Base-by-base conservation (phyloP, 805 yeast species). In the Kodamaea sagamina region DNA sequence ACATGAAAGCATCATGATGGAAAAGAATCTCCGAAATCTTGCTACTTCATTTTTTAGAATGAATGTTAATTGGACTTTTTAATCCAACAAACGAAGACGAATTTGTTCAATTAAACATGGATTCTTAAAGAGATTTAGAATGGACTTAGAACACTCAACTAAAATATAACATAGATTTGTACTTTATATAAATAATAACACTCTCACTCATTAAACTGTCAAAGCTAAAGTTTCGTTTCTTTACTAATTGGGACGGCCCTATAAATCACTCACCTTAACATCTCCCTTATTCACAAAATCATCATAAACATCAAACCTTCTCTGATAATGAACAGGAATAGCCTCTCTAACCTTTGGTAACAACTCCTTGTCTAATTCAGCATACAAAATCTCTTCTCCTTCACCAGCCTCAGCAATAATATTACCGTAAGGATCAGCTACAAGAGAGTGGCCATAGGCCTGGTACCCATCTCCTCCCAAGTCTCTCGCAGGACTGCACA, bases 401-500 rank as follows among this genome's bases (percentile, higher is more conserved):
- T 68, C 74, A 3, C 75, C 75, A 4, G 74, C 76, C 48, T 71
- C 76, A 7, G 73, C 74, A 26, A 71, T 57, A 12, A 70, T 57
- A 27, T 62, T 66, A 6, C 76, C 76, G 11, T 38, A 45, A 2
- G 76, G 76, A 51, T 69, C 76, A 26, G 58, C 72, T 4, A 71
- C 74, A 39, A 71, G 58, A 3, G 75, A 69, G 47, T 71, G 76
- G 10, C 76, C 76, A 48, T 62, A 71, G 3, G 76, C 76, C 52
- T 70, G 75, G 53, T 71, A 71, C 2, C 70, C 70, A n/a, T 58
- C 57, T 8, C 74, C 76, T 3, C 36, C 51, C 41, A 72, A 66
- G 59, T 88, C 89, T 56, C 97, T 77, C 2, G 96, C 90, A 3
- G 97, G 97, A 6, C 96, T 87, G 50, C 96, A 89, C 50, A 88